Percentiles rank a stretch among this genome's conserved stretches.
These are phyloP conservation scores for Tephrocybe sp. DNA, from an alignment of 768 basidiomycete species.

Conservation along the genomic window DNA sequence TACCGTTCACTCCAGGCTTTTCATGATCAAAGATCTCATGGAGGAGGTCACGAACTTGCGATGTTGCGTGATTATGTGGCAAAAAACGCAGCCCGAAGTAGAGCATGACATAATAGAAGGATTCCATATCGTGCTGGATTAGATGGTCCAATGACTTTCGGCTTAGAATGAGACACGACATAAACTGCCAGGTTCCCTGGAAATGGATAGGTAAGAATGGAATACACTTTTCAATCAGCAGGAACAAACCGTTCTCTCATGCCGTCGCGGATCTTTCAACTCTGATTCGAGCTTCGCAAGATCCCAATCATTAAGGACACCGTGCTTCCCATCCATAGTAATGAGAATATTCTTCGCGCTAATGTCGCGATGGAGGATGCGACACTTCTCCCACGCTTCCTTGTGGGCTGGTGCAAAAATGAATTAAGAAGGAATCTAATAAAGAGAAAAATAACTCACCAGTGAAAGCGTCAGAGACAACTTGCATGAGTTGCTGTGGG, in stretches of 20 bases:
- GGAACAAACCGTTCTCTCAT: conserved; percentile 1
- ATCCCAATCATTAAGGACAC: conserved; percentile 3
- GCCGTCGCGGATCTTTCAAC: not conserved
- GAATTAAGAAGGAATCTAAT: not conserved
- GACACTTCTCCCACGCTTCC: not conserved
- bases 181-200: conserved; percentile 32
- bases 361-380: not conserved
- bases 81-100: conserved; percentile 15
- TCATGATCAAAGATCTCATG: not conserved
- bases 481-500: conserved; percentile 4
- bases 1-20: not conserved
- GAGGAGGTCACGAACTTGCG: not conserved
- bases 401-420: not conserved
- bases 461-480: conserved; percentile 1
- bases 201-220: not conserved
- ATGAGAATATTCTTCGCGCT: conserved; percentile 1
- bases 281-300: not conserved
- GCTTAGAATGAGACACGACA: conserved; percentile 21
- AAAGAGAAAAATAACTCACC: not conserved
- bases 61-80: conserved; percentile 1
- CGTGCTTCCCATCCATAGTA: not conserved
- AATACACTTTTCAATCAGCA: not conserved
- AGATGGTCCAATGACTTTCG: conserved; percentile 16
- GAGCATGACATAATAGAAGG: conserved; percentile 23
- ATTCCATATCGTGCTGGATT: conserved; percentile 29